Conservation (phyloP, 2,329 filamentous ascomycete species). For the Knoxdaviesia proteae region DNA sequence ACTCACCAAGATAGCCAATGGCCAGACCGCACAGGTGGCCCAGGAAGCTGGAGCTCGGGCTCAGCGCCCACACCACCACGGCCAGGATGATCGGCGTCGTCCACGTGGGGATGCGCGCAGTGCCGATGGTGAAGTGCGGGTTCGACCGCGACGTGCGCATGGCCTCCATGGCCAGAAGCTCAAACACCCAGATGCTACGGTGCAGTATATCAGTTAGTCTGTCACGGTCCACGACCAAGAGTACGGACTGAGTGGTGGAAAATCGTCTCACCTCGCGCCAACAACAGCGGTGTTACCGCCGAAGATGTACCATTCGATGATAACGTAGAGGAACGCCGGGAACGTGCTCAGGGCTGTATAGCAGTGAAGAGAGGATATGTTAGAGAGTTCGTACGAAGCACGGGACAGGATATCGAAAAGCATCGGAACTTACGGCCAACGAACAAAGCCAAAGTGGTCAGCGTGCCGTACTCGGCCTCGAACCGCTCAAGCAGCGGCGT, state of each 20-base stretch:
- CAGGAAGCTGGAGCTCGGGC: constrained; percentile 65
- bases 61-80: constrained; percentile 51
- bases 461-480: constrained; percentile 76
- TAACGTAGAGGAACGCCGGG: constrained; percentile 61
- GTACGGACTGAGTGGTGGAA: neutral
- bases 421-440: constrained; percentile 51
- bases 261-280: constrained; percentile 50
- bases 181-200: constrained; percentile 72
- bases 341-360: constrained; percentile 53
- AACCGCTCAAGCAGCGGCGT: constrained; percentile 85
- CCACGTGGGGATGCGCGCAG: constrained; percentile 70
- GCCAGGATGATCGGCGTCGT: constrained; percentile 63
- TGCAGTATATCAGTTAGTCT: neutral
- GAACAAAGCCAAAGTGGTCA: constrained; percentile 73
- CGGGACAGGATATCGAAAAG: neutral
- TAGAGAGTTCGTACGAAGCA: neutral
- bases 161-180: constrained; percentile 66
- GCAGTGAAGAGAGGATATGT: constrained; percentile 2
- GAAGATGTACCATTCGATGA: constrained; percentile 56
- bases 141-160: constrained; percentile 69
- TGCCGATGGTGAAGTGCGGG: constrained; percentile 48
- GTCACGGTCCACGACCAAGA: neutral
- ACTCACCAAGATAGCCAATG: constrained; percentile 70
- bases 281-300: constrained; percentile 52
- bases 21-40: constrained; percentile 71